phyloP scores from a whole-genome alignment of 257 asterid genomes.

The Apocynum venetum region DNA sequence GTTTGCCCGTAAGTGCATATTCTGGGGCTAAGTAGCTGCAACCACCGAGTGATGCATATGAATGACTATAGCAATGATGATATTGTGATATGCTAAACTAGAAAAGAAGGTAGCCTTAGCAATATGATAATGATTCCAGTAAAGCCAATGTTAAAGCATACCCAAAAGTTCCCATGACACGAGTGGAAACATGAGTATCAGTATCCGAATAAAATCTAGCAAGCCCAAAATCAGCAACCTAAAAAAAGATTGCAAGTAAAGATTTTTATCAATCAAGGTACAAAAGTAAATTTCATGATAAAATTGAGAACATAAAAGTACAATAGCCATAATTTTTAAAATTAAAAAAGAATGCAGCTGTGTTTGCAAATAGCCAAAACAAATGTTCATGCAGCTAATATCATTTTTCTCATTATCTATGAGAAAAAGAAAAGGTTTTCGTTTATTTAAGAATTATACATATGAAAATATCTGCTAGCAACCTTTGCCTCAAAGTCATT shows the following conservation, averaged over 20 bases:
- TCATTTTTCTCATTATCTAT: background rate
- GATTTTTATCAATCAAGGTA: constrained; percentile 1
- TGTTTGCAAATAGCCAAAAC: background rate
- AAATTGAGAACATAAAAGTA: background rate
- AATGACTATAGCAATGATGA: background rate
- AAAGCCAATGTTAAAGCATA: constrained; percentile 5
- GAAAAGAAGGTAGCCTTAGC: background rate
- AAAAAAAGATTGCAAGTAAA: constrained; percentile 22
- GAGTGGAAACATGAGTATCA: constrained; percentile 89
- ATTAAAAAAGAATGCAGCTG: background rate
- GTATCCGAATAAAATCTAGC: constrained; percentile 77
- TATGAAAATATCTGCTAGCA: background rate
- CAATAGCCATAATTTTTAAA: background rate
- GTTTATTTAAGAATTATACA: background rate
- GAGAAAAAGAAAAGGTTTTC: background rate
- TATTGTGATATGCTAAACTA: background rate
- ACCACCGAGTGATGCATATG: background rate
- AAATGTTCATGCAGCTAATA: background rate
- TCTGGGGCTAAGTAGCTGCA: constrained; percentile 93
- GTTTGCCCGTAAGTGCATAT: constrained; percentile 89
- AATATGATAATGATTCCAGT: background rate
- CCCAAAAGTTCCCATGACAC: constrained; percentile 98
- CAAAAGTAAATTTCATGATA: background rate
- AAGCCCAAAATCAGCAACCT: constrained; percentile 98
- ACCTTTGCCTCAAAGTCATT: constrained; percentile 82